Conservation (phyloP, 2,329 filamentous ascomycete genomes). For the Colletotrichum orchidophilum region DNA sequence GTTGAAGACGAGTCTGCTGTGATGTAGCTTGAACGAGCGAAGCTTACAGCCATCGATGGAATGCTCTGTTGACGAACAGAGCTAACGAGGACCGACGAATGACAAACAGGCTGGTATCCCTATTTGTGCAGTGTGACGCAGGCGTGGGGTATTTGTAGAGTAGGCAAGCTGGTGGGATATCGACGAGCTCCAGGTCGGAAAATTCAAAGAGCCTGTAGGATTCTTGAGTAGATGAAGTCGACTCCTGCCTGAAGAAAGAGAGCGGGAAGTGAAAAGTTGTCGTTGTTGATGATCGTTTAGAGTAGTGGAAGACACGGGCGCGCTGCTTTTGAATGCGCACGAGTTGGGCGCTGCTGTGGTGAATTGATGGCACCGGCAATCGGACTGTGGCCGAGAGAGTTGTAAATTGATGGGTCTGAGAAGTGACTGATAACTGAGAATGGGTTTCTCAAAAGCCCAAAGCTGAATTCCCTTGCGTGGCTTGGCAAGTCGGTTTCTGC, state of each 20-base stretch:
- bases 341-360: background rate
- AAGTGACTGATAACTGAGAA: background rate
- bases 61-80: constrained; percentile 16
- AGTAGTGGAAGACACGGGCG: constrained; percentile 4
- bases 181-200: background rate
- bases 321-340: constrained; percentile 10
- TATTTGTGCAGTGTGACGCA: background rate
- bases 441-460: constrained; percentile 15
- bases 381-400: background rate
- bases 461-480: constrained; percentile 33
- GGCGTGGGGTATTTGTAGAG: background rate
- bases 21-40: constrained; percentile 13
- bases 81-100: background rate
- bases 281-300: background rate
- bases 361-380: background rate
- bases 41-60: constrained; percentile 28
- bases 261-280: constrained; percentile 8
- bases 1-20: constrained; percentile 29
- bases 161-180: background rate
- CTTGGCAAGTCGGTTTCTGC: constrained; percentile 22
- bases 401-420: background rate
- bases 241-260: constrained; percentile 14
- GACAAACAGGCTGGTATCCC: constrained; percentile 1
- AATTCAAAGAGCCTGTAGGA: background rate
- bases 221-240: background rate